Evolutionary conservation across 108 stramenopile genomes (phyloP), one percentile per base, ranked within the genome.

Genomic region (Nitzschia inconspicua): DNA sequence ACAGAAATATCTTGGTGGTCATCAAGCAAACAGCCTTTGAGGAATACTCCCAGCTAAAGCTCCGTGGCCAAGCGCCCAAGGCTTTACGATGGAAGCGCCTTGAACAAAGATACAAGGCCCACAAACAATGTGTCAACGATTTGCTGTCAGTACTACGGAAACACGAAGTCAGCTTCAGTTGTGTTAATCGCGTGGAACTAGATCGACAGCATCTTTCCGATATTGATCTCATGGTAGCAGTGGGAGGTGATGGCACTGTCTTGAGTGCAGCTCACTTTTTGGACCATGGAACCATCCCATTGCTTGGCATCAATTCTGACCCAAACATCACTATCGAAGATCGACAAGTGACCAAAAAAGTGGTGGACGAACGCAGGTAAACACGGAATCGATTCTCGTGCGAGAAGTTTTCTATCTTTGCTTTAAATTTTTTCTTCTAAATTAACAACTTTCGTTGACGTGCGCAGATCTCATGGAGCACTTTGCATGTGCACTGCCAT

Each of bases 1-100:
- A 75, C 44, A 76, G 59, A 9, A 82, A 82, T 16, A 63, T 97
- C n/a, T 69, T 97, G 18, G 76, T 97, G 25, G 97, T 97, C n/a
- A 96, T 97, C 36, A 97, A 97, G 53, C 95, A 96, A 39, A 97
- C 94, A 1, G 93, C 97, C 7, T 97, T 88, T 66, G 97, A 97
- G 67, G 89, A 87, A 60, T 50, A 61, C 41, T 57, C 49, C 19
- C 88, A 95, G 73, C 60, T 98, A n/a, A 95, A 96, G 66, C 69
- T 89, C 4, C 86, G 96, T 22, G 97, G 97, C 24, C 89, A 91
- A 67, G 96, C 97, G 19, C 97, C 97, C 43, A 93, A 96, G 66
- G 96, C 97, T 9, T 72, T 98, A 18, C 82, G 96, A 13, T 98
- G 97, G 97, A 79, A 80, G 42, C 89, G 86, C 26, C 75, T 89